Conservation (phyloP, 2,329 filamentous ascomycete genomes). For the Nemania diffusa region DNA sequence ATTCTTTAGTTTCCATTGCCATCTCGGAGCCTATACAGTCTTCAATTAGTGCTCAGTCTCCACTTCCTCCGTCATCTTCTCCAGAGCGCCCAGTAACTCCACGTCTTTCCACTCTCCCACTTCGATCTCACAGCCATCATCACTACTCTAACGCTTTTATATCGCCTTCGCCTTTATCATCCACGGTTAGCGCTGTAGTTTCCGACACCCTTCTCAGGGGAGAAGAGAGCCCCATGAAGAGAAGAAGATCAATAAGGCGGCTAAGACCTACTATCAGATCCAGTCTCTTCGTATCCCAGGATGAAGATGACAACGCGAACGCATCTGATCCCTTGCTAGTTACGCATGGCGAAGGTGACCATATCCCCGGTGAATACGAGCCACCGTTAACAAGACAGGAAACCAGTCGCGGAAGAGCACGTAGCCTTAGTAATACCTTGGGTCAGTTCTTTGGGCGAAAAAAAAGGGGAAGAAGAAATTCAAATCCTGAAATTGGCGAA, state of each 20-base stretch:
- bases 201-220: slow-evolving; percentile 64
- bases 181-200: slow-evolving; percentile 67
- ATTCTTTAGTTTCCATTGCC: slow-evolving; percentile 44
- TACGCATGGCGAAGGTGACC: slow-evolving; percentile 34
- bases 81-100: slow-evolving; percentile 46
- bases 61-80: slow-evolving; percentile 39
- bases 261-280: slow-evolving; percentile 62
- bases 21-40: slow-evolving; percentile 45
- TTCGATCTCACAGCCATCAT: slow-evolving; percentile 52
- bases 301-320: slow-evolving; percentile 44
- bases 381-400: slow-evolving; percentile 27
- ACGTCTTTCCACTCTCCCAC: slow-evolving; percentile 48
- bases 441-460: slow-evolving; percentile 51
- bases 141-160: slow-evolving; percentile 62
- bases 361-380: slow-evolving; percentile 39
- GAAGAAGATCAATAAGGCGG: slow-evolving; percentile 58
- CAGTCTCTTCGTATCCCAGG: slow-evolving; percentile 64
- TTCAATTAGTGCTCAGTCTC: slow-evolving; percentile 36
- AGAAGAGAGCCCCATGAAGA: slow-evolving; percentile 53
- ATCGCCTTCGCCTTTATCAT: slow-evolving; percentile 69
- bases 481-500: slow-evolving; percentile 43
- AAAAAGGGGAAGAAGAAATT: slow-evolving; percentile 43
- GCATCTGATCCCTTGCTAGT: slow-evolving; percentile 41
- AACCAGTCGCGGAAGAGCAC: slow-evolving; percentile 49
- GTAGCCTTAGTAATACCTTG: slow-evolving; percentile 55